Evolutionary conservation across 768 basidiomycete species (phyloP), one percentile per base, ranked within the genome.

Genomic region (Trametes cinnabarina): DNA sequence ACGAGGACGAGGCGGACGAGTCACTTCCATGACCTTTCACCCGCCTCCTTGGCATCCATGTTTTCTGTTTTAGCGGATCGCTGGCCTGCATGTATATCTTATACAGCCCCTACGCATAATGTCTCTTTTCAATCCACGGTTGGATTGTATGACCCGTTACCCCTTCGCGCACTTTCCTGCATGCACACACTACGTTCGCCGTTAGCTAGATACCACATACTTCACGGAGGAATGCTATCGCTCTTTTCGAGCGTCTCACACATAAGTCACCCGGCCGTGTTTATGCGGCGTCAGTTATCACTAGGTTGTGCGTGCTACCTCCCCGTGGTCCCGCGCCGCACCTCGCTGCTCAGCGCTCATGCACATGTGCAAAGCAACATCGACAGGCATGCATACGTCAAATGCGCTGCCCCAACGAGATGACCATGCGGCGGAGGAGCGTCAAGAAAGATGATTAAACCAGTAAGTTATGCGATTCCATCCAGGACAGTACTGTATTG

Each of bases 31-130:
- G 58, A 59, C 57, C 57, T n/a, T n/a, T n/a, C n/a, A n/a, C n/a
- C n/a, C n/a, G n/a, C n/a, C n/a, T n/a, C n/a, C n/a, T n/a, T 30
- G 17, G 26, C 28, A 14, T 19, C 25, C 28, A 51, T 40, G 43
- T 23, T 50, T 43, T 17, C n/a, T 26, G 39, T 32, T 12, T 32
- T 32, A 32, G 30, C 7, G 12, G 6, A 32, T 25, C 22, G 19
- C 34, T 5, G 17, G 20, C 34, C 39, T 40, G 20, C 51, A 48
- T 59, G 58, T 59, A 54, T 59, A 59, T 59, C 28, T 19, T 59
- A 59, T 17, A 49, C 46, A 51, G 51, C 53, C 54, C 30, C 30
- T 32, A 32, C 30, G 30, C 12, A 54, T 59, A 59, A 59, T 59
- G 19, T 37, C 12, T 32, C 2, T 32, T 32, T 12, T n/a, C n/a